Conservation (phyloP, 2,329 filamentous ascomycete genomes). For the Ophiobolus disseminans region DNA sequence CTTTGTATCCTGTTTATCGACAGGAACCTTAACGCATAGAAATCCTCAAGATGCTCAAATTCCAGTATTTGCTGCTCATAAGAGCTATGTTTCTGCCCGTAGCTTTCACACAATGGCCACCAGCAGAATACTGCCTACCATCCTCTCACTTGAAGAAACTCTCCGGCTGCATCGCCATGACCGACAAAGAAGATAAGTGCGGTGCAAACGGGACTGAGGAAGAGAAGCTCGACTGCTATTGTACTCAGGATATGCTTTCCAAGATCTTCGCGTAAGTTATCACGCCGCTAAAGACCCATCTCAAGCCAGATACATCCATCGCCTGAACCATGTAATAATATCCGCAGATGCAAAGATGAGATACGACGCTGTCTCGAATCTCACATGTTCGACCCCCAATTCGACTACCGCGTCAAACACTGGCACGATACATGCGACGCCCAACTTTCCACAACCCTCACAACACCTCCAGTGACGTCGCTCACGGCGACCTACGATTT, state of each 20-base stretch:
- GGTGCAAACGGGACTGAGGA: constrained; percentile 3
- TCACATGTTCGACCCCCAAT: constrained; percentile 10
- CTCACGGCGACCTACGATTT: constrained; percentile 9
- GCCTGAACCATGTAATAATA: background rate
- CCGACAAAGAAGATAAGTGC: constrained; percentile 9
- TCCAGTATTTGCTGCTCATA: too few species aligned
- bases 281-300: background rate
- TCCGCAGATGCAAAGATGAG: constrained; percentile 8
- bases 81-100: too few species aligned
- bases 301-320: background rate
- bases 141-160: constrained; percentile 8
- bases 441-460: constrained; percentile 5
- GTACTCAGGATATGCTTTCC: constrained; percentile 10
- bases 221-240: constrained; percentile 13
- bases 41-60: too few species aligned
- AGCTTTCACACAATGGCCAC: too few species aligned
- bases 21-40: too few species aligned
- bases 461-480: constrained; percentile 7
- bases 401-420: constrained; percentile 4
- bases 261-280: constrained; percentile 7
- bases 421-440: constrained; percentile 7
- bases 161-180: constrained; percentile 12
- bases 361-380: constrained; percentile 9
- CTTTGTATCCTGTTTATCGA: too few species aligned
- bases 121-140: constrained; percentile 7